A percentile compares a stretch with the other conserved stretches of the same genome.
phyloP scores from a whole-genome alignment of 257 asterid species.

The Solanum corneliomulleri region DNA sequence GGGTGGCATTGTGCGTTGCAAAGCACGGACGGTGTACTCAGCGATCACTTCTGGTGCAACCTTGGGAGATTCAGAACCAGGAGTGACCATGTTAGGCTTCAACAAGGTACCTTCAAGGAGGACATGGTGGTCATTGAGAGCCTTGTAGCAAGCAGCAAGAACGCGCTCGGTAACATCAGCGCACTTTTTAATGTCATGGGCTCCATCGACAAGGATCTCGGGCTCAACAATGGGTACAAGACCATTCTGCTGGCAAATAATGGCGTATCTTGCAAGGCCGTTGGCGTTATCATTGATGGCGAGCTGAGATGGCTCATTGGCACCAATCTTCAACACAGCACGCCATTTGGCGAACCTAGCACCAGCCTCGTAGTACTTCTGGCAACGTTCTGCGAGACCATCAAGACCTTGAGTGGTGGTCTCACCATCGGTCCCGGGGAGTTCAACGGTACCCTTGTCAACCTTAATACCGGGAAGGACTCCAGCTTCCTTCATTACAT shows the following conservation, averaged over 20 bases:
- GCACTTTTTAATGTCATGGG: conserved; percentile 40
- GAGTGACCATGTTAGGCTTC: conserved; percentile 67
- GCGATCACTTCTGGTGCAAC: conserved; percentile 55
- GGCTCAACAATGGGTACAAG: conserved; percentile 62
- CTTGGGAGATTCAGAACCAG: conserved; percentile 46
- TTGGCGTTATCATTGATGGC: conserved; percentile 50
- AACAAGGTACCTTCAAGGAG: conserved; percentile 52
- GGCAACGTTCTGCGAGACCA: conserved; percentile 48
- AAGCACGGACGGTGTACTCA: conserved; percentile 47
- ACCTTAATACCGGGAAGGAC: conserved; percentile 63
- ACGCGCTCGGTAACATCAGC: conserved; percentile 60
- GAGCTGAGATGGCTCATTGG: conserved; percentile 48
- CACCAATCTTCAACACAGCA: conserved; percentile 50
- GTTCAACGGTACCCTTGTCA: conserved; percentile 58
- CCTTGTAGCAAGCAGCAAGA: conserved; percentile 64
- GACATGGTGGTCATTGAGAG: conserved; percentile 49
- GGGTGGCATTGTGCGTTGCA: conserved; percentile 56
- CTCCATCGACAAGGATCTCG: conserved; percentile 58
- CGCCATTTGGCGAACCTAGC: conserved; percentile 63
- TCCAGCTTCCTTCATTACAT: conserved; percentile 46
- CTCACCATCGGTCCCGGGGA: conserved; percentile 54
- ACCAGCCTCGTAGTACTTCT: conserved; percentile 42
- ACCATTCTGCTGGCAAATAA: conserved; percentile 59
- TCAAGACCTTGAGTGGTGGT: conserved; percentile 62
- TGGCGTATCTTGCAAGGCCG: conserved; percentile 53